Base-by-base conservation (phyloP, 805 yeast genomes). In the Kurtzmaniella fragi region DNA sequence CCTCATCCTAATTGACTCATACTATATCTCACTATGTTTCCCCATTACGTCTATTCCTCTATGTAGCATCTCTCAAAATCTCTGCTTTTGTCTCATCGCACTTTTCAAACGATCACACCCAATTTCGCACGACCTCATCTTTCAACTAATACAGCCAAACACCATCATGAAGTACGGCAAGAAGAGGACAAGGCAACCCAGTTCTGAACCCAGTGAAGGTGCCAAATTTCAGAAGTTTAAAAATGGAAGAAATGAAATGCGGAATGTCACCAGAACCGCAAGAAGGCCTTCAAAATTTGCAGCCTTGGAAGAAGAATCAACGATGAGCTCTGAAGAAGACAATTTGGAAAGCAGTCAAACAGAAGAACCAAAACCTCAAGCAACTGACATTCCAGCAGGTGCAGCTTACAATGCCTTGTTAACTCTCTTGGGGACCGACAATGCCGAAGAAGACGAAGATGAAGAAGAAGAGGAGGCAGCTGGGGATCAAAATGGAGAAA, bases 341-440 rank as follows among this genome's bases (percentile, higher is more conserved):
- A 42, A 46, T 7, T 40, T 37, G 12, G 53, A 46, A n/a, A 44
- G 44, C n/a, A 42, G 34, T 2, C 45, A 44, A 5, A 44, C 46
- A 42, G 46, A 50, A 13, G 40, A 42, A 5, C 54, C 49, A 14
- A 43, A 48, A 8, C 41, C 48, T 14, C 47, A 39, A n/a, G 49
- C 54, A 33, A 32, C 42, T 31, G 57, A 48, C 37, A 37, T 33
- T 9, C 52, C 47, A 7, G 52, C 59, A 26, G 69, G 72, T 3
- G 65, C 68, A 50, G 84, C 84, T 0, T 84, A 84, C 57, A 72
- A 75, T 47, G 90, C 91, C 1, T 62, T 84, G 35, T 56, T 84
- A 52, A 77, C 86, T 1, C 67, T 84, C 35, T 65, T 84, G 43
- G 71, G 40, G 28, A 25, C 40, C 40, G 45, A 31, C 38, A 47